Percentiles rank a stretch among this genome's conserved stretches.
These are phyloP conservation scores for Pseudevernia furfuracea DNA, from an alignment of 495 filamentous ascomycete species.

Conservation along the genomic window DNA sequence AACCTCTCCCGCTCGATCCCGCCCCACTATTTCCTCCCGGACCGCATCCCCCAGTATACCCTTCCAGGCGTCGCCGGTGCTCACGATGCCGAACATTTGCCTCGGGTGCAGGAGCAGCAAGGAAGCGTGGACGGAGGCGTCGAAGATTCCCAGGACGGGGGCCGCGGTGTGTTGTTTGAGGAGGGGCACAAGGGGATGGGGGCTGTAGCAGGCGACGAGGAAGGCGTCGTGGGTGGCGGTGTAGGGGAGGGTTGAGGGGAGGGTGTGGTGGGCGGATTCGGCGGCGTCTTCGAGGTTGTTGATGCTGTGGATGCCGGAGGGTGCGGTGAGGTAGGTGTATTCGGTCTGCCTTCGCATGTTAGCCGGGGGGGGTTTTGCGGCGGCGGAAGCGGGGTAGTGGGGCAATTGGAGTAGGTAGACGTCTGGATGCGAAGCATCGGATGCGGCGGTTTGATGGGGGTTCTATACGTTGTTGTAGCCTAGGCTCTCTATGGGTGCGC, in stretches of 20 bases:
- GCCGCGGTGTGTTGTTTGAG: conserved; percentile 38
- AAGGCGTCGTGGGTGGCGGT: conserved; percentile 61
- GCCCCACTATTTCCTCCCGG: conserved; percentile 42
- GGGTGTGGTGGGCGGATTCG: conserved; percentile 43
- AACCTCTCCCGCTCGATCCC: conserved; percentile 16
- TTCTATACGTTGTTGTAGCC: conserved; percentile 39
- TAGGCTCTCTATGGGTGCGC: conserved; percentile 50
- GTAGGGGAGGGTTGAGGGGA: conserved; percentile 43
- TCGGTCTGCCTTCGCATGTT: conserved; percentile 33
- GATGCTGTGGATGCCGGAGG: conserved; percentile 40
- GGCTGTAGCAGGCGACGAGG: conserved; percentile 82
- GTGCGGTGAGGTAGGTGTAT: conserved; percentile 52
- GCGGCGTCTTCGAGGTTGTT: conserved; percentile 43
- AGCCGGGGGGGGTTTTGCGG: neutral
- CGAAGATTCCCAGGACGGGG: conserved; percentile 49
- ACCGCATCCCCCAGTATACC: conserved; percentile 58
- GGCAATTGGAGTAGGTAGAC: neutral
- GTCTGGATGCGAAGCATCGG: neutral
- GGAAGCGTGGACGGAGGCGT: neutral
- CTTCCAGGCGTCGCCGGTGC: conserved; percentile 80
- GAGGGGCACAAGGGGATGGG: conserved; percentile 67
- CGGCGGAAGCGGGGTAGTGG: conserved; percentile 6
- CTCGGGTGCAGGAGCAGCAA: neutral
- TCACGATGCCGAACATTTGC: conserved; percentile 70
- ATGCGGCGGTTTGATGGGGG: conserved; percentile 1